Conservation (phyloP, 2,329 filamentous ascomycete species). For the Teratosphaeria zuluensis region DNA sequence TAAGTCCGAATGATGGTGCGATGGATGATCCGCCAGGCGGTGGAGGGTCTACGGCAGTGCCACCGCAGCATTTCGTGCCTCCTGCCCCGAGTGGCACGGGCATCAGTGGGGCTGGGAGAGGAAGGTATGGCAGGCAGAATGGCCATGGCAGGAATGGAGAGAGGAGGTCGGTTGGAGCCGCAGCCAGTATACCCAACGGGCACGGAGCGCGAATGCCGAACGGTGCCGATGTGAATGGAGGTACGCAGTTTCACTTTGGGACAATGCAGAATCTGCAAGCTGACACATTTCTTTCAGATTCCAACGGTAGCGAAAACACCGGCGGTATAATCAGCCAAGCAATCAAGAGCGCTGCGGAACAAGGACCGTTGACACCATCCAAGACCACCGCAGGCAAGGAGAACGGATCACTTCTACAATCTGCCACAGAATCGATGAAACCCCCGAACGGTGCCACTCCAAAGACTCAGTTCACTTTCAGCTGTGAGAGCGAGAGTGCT, state of each 20-base stretch:
- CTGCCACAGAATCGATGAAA: slow-evolving; percentile 38
- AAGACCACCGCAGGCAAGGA: slow-evolving; percentile 52
- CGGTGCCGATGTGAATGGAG: not conserved
- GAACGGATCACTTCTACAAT: slow-evolving; percentile 62
- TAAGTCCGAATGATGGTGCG: slow-evolving; percentile 32
- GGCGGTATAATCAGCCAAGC: slow-evolving; percentile 80
- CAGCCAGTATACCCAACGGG: not conserved
- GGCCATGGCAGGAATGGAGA: slow-evolving; percentile 11
- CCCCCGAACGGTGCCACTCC: slow-evolving; percentile 49
- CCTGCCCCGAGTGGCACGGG: slow-evolving; percentile 52
- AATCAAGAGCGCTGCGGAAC: slow-evolving; percentile 76
- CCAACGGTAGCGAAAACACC: slow-evolving; percentile 33
- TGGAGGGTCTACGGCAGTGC: slow-evolving; percentile 22
- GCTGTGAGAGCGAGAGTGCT: slow-evolving; percentile 80
- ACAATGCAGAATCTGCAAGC: not conserved
- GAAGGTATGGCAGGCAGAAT: slow-evolving; percentile 61
- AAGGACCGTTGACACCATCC: slow-evolving; percentile 44
- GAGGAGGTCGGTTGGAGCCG: slow-evolving; percentile 34
- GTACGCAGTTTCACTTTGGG: not conserved
- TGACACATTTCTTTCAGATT: not conserved
- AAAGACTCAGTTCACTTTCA: slow-evolving; percentile 91
- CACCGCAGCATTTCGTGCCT: slow-evolving; percentile 48
- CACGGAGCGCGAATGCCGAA: not conserved
- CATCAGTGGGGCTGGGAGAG: slow-evolving; percentile 76
- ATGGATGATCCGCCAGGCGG: slow-evolving; percentile 35